Evolutionary conservation across 2,329 filamentous ascomycete genomes (phyloP), one percentile per base, ranked within the genome.

Genomic region (Fusarium proliferatum): DNA sequence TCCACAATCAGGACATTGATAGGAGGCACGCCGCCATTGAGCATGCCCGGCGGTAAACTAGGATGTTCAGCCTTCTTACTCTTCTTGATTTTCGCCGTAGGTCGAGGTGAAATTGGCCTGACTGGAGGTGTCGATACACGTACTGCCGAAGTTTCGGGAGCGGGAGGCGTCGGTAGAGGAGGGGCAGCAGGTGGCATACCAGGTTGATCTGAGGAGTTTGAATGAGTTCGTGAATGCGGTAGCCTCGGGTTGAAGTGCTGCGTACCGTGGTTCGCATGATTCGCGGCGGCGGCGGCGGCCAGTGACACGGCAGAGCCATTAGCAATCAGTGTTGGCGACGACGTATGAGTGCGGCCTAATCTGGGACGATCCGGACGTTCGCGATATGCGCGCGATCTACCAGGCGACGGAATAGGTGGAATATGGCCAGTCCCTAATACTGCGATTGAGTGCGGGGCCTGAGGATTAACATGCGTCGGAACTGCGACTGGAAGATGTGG

Each of bases 1-100:
- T 99, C 96, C 19, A 99, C 96, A 69, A 99, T 97, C 48, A 99
- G 87, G 12, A 98, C 95, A 77, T 97, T 98, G 84, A 99, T 98
- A 3, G 96, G 96, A 12, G 96, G 96, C 2, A 98, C 94, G 3
- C 91, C 91, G 61, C 92, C 92, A 75, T 96, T 94, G 34, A 97
- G 88, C 77, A 94, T 87, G 36, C 89, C 91, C 8, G 91, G 86
- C 33, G 88, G 88, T 68, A 92, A 79, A 17, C 80, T 82, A 3
- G 86, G 81, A 58, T 83, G 80, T 26, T 85, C 84, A 36, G 80
- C 79, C 76, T 89, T 91, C 81, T 90, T 90, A 51, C 72, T 84
- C 81, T 88, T 90, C 79, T 87, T 89, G 13, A 79, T 73, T 42
- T 85, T 69, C 82, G 64, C 69, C 80, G 81, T 79, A 67, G 84